Conservation (phyloP, 2,329 filamentous ascomycete genomes). For the Magnaporthiopsis poae region DNA sequence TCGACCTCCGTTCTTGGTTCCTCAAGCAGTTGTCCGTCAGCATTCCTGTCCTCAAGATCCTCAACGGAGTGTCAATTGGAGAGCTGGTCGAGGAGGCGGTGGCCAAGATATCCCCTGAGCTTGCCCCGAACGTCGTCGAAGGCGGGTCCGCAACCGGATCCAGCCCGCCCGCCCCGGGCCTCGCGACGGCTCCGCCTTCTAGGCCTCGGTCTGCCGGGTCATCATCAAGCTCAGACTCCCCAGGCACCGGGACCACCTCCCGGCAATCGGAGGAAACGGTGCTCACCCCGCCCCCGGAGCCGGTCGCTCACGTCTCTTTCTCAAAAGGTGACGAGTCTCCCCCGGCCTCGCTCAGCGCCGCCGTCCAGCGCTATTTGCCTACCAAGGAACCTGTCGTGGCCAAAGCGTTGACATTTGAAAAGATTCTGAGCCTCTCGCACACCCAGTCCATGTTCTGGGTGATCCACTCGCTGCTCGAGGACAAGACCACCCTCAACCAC, state of each 20-base stretch:
- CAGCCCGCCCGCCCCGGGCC: not conserved
- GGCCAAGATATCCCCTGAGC: not conserved
- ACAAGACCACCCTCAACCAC: conserved; percentile 31
- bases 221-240: not conserved
- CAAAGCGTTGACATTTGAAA: no score
- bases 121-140: not conserved
- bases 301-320: no score
- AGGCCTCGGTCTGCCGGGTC: not conserved
- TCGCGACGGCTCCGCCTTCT: not conserved
- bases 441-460: conserved; percentile 31
- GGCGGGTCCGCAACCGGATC: not conserved
- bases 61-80: conserved; percentile 16
- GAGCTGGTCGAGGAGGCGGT: not conserved
- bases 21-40: conserved; percentile 31
- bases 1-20: conserved; percentile 37
- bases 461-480: conserved; percentile 21
- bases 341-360: no score
- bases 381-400: no score
- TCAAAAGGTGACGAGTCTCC: no score
- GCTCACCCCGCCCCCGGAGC: not conserved
- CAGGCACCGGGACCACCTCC: not conserved
- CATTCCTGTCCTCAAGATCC: conserved; percentile 35
- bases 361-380: no score
- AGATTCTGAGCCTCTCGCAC: no score
- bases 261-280: not conserved